Conservation (phyloP, 345 rosid species). For the Tarenaya hassleriana region DNA sequence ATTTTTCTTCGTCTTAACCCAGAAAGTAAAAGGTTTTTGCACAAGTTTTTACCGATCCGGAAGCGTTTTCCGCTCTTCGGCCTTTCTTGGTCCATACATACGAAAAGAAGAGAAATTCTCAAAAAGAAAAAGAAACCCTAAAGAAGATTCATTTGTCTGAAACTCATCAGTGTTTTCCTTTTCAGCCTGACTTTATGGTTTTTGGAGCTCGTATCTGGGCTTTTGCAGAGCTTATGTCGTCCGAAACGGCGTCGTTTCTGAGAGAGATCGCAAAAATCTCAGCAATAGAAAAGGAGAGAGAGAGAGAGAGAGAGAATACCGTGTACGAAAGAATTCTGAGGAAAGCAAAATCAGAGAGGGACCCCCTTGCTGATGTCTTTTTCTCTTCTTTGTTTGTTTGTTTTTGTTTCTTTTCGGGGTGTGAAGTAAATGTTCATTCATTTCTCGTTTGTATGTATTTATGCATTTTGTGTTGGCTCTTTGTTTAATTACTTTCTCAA, state of each 20-base stretch:
- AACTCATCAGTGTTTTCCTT: no score
- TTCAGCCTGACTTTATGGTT: constrained; percentile 7
- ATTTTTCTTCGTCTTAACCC: constrained; percentile 5
- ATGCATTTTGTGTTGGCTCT: constrained; percentile 1
- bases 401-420: no score
- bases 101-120: no score
- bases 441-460: constrained; percentile 16
- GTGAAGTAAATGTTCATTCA: constrained; percentile 21
- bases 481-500: no score
- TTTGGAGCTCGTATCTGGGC: constrained; percentile 6
- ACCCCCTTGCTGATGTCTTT: constrained; percentile 24
- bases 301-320: constrained; percentile 10
- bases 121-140: no score
- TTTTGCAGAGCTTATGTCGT: constrained; percentile 17
- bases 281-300: constrained; percentile 8
- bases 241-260: constrained; percentile 22
- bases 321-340: constrained; percentile 19
- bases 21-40: neutral
- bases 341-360: constrained; percentile 27
- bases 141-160: no score
- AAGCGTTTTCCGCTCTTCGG: no score
- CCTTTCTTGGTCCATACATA: no score
- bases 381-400: constrained; percentile 25
- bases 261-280: constrained; percentile 2
- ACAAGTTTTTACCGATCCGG: no score